Evolutionary conservation across 1,139 yeast species (phyloP), one percentile per base, ranked within the genome.

Genomic region (Entelexis sorbosivorans): DNA sequence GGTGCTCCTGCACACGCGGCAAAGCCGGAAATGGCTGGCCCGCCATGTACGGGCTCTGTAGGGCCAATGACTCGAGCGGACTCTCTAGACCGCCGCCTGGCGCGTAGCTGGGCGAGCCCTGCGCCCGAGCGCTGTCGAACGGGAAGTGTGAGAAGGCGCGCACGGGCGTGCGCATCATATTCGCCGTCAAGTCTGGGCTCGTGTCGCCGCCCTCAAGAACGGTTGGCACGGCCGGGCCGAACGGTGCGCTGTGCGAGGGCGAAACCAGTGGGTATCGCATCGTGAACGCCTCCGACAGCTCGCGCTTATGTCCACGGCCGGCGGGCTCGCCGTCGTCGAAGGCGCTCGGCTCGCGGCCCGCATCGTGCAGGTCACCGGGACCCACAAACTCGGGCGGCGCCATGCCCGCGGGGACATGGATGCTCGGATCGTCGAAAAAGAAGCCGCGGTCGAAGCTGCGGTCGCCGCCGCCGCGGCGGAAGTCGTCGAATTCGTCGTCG

Each of bases 261-360:
- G 32, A 17, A 4, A 56, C 59, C 9, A 56, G 51, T 17, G 58
- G 59, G n/a, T 40, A 33, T 20, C 45, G 34, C 59, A 57, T 57
- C 4, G 59, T 55, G 29, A 36, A 33, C 9, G 58, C 55, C 14
- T 51, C 53, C 22, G 57, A 53, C 13, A 51, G 33, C 22, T 49
- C 59, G 11, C 59, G 51, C 29, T 42, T 38, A 42, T 56, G 59
- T 19, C 51, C 44, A 20, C 47, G 29, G 20, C 38, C 29, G 19
- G 20, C 16, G n/a, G 14, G 9, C 19, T 42, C 45, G 20, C 13
- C 29, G 16, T 32, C 45, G 19, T 42, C 45, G 16, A 42, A 42
- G 16, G 19, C 36, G 16, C 14, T 29, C 4, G 29, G 38, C 29
- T 31, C 36, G 45, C 38, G 38, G 14, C 10, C 20, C 17, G 24